Base-by-base conservation (phyloP, 768 basidiomycete genomes). In the Leccinum obscurum region DNA sequence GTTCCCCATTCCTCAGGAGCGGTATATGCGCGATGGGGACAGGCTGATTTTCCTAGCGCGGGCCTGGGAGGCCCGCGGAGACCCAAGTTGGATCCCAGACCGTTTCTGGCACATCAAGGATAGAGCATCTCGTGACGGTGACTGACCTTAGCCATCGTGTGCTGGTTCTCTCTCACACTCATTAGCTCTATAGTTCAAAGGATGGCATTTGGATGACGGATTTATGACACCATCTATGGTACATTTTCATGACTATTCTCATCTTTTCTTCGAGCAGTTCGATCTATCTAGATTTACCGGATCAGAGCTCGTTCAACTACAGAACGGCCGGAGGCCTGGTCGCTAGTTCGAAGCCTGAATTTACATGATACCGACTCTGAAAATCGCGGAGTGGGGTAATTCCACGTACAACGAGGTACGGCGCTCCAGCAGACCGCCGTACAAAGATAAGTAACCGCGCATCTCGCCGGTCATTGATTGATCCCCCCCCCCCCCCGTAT, bases 31-130 rank as follows among this genome's bases (percentile, higher is more conserved):
- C 35, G 74, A 70, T 1, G 58, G 62, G 65, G 55, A 24, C 59
- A 59, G 1, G 22, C 54, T 1, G 69, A 72, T 32, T 81, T 80
- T 54, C 78, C 80, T 2, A 81, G 74, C 41, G 62, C 68, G 1
- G 79, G 80, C 3, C 70, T 80, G 17, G 64, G 76, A 46, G 72
- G 76, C 10, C 58, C 65, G 26, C 59, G 62, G 34, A 69, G 71
- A 61, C 63, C 72, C 57, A 76, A 74, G 53, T 73, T 77, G 35
- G 75, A 80, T 57, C 73, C 73, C 55, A 78, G 75, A 56, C 76
- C 73, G 5, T 82, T 81, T 65, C 61, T 82, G 6, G 76, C 79
- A 0, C 61, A 65, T 22, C 63, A 65, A 56, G 49, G 49, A 53
- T 69, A 62, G 41, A 44, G 41, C 11, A 44, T 17, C 7, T 17